Evolutionary conservation across 176 grass and related monocot genomes (phyloP).

Genomic region (Cenchrus fungigraminus): DNA sequence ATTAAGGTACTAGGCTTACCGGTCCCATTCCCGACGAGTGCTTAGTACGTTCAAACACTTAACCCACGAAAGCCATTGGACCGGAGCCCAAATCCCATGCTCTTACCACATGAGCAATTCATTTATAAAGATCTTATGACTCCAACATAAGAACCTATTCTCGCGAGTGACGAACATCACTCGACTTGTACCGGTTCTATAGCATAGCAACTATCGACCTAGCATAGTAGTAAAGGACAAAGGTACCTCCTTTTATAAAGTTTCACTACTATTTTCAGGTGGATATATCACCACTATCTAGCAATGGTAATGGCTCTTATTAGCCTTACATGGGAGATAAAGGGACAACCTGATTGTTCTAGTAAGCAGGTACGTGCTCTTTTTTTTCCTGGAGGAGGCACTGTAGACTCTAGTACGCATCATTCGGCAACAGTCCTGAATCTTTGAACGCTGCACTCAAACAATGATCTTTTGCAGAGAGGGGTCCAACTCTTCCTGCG

Average conservation of each 20-base stretch:
- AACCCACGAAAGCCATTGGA: too few species aligned
- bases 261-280: constrained; percentile 55
- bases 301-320: constrained; percentile 97
- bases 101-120: too few species aligned
- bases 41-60: too few species aligned
- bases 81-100: too few species aligned
- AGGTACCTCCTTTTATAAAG: neutral
- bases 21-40: too few species aligned
- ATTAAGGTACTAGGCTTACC: too few species aligned
- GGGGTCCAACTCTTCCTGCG: constrained; percentile 93
- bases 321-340: constrained; percentile 98
- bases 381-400: neutral
- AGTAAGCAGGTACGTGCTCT: constrained; percentile 73
- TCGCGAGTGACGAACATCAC: too few species aligned
- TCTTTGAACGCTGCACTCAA: constrained; percentile 26
- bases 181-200: too few species aligned
- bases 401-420: neutral
- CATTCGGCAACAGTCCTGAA: neutral
- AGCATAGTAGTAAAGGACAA: too few species aligned
- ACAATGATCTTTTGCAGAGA: constrained; percentile 47
- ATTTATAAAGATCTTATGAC: too few species aligned
- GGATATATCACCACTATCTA: constrained; percentile 99
- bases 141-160: too few species aligned
- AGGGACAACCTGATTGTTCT: constrained; percentile 88
- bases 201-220: too few species aligned